Evolutionary conservation across 2,329 filamentous ascomycete species (phyloP).

Genomic region (Lizonia empirigonia): DNA sequence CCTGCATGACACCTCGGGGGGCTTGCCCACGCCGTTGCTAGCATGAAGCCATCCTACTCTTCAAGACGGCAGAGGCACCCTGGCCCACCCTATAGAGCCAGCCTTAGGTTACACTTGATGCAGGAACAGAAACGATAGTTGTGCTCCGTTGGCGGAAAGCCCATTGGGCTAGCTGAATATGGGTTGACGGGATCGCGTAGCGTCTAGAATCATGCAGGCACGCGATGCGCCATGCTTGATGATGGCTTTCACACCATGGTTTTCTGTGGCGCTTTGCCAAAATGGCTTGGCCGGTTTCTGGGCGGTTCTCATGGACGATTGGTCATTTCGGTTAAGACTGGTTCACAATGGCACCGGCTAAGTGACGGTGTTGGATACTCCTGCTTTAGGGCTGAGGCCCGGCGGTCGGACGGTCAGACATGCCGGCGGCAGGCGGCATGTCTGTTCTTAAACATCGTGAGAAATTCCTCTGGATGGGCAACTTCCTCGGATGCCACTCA

Average conservation of each 20-base stretch:
- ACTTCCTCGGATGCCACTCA: too few relatives aligned
- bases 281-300: conserved; percentile 31
- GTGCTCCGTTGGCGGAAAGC: conserved; percentile 21
- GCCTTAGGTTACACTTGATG: conserved; percentile 15
- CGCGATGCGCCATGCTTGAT: conserved; percentile 27
- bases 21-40: conserved; percentile 27
- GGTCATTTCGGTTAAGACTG: conserved; percentile 35
- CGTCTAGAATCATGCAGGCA: conserved; percentile 21
- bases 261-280: conserved; percentile 22
- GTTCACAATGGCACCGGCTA: background rate
- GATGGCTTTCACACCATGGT: conserved; percentile 23
- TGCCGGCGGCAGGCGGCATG: conserved; percentile 23
- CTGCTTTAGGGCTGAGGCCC: conserved; percentile 14
- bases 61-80: conserved; percentile 19
- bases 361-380: conserved; percentile 1
- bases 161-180: conserved; percentile 22
- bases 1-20: conserved; percentile 34
- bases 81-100: conserved; percentile 15
- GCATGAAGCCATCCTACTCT: conserved; percentile 32
- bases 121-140: conserved; percentile 28
- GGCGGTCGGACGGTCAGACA: conserved; percentile 25
- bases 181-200: conserved; percentile 22
- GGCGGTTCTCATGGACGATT: conserved; percentile 12
- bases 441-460: background rate
- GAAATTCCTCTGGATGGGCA: background rate